A percentile compares a stretch with the other conserved stretches of the same genome.
Evolutionary conservation across 169 alveolate genomes (phyloP).

Genomic region (Perkinsus olseni): DNA sequence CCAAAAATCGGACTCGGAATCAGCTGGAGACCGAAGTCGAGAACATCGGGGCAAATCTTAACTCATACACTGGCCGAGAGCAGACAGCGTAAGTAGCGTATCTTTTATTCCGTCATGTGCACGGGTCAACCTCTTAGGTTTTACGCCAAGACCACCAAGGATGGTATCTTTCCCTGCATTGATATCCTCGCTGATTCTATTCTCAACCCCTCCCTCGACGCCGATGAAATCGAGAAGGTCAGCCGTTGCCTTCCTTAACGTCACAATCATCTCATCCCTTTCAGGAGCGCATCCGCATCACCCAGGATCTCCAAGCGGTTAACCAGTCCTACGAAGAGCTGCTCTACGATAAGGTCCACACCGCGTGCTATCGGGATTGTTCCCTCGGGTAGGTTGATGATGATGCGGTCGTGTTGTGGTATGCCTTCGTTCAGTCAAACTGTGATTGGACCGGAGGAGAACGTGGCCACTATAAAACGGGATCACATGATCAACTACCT

Average conservation of each 20-base stretch:
- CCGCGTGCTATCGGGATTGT: conserved; percentile 13
- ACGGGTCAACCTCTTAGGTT: conserved; percentile 4
- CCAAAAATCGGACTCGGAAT: conserved; percentile 71
- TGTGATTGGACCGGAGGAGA: conserved; percentile 64
- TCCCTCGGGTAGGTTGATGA: neutral
- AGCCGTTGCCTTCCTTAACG: conserved; percentile 28
- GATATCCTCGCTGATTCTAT: conserved; percentile 85
- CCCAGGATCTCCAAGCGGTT: conserved; percentile 70
- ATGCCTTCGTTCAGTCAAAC: neutral
- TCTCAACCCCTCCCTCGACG: conserved; percentile 71
- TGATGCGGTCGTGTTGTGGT: too few species aligned
- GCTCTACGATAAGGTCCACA: conserved; percentile 6
- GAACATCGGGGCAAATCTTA: conserved; percentile 88
- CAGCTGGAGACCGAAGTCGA: conserved; percentile 89
- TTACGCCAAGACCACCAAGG: conserved; percentile 28
- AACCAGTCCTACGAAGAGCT: conserved; percentile 15
- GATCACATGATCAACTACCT: conserved; percentile 76
- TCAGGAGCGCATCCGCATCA: conserved; percentile 81
- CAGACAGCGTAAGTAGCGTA: conserved; percentile 74
- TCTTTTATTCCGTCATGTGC: neutral
- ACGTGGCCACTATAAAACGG: conserved; percentile 67
- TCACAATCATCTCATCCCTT: conserved; percentile 79
- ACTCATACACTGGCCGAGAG: conserved; percentile 96
- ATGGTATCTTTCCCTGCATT: conserved; percentile 41
- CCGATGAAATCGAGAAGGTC: conserved; percentile 73